Base-by-base conservation (phyloP, 257 asterid species). In the Thymus quinquecostatus region DNA sequence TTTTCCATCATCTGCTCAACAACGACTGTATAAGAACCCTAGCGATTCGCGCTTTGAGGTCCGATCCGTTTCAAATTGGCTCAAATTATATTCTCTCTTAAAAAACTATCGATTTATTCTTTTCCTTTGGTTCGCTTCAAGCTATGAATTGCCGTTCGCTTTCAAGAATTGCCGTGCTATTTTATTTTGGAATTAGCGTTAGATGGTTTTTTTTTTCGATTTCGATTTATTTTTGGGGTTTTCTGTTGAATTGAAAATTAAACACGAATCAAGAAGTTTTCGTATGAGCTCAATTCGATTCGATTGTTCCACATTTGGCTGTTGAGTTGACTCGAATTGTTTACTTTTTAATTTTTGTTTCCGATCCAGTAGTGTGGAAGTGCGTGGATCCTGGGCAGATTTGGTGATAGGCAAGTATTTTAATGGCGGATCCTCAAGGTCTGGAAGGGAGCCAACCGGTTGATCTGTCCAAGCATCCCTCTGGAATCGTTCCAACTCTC, bases 401-500 rank as follows among this genome's bases (percentile, higher is more conserved):
- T 58, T 64, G 73, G 74, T 73, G 41, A 69, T 49, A 32, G 60
- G 70, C 34, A 41, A 58, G 60, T 70, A 11, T 66, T 69, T 69
- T 77, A 61, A 88, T 91, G 96, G 94, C 96, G n/a, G 97, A 88
- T 82, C 89, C 88, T 57, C 92, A 85, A 73, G 87, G 85, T 36
- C 10, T 77, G 65, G 97, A 90, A 72, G 97, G 93, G 66, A 86
- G 64, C 75, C 96, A 86, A 70, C 94, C 96, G 11, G 96, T 91
- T 61, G 97, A 91, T 84, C 75, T 78, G 47, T 71, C 94, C 29
- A 88, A 82, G 82, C 97, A 91, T 72, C 96, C 96, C 40, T 91
- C 97, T 64, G 94, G 97, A 57, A 91, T 91, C 54, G 94, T 91
- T 14, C 97, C 97, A 53, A 91, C 83, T 27, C 96, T 91, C 48